Evolutionary conservation across 208 protist genomes (phyloP), one percentile per base, ranked within the genome.

Genomic region (Tritrichomonas musculus): DNA sequence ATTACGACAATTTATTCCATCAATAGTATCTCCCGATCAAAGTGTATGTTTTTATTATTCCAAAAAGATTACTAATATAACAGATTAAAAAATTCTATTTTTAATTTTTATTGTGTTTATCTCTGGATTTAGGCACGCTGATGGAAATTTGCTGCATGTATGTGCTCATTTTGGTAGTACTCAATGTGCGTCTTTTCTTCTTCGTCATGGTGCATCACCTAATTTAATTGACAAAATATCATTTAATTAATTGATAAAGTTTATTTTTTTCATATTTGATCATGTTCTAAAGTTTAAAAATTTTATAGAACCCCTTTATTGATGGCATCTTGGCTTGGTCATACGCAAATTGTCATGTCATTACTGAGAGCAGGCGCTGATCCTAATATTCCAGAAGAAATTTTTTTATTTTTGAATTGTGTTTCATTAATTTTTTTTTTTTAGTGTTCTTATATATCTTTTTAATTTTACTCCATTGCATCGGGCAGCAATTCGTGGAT

Each of bases 311-410:
- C 77, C 13, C 77, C 77, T 57, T 30, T 88, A 39, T 49, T 88
- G 20, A 20, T 88, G 8, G 77, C 77, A 60, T 88, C 77, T 13
- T 88, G 77, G 77, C 47, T 44, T 17, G 77, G 77, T 20, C 47
- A 44, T 57, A 30, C 39, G 0, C 77, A 44, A 53, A 57, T 88
- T 57, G 47, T 88, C 57, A 30, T 88, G 27, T 20, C 77, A 41
- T 88, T 88, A 88, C 77, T 88, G 33, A 44, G 47, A 27, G 77
- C 47, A 53, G 77, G 47, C 20, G 77, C 77, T 57, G 77, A 88
- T 88, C 77, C 77, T 57, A 88, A 88, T 39, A 88, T 88, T 39
- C 77, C 44, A 39, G 77, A 88, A 88, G 77, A 88, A 88, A 39
- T 20, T 49, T 17, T 77, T 77, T 77, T 41, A 44, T 44, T 44